phyloP scores from a whole-genome alignment of 352 stramenopile species.

The Phytopythium chamaehyphon region DNA sequence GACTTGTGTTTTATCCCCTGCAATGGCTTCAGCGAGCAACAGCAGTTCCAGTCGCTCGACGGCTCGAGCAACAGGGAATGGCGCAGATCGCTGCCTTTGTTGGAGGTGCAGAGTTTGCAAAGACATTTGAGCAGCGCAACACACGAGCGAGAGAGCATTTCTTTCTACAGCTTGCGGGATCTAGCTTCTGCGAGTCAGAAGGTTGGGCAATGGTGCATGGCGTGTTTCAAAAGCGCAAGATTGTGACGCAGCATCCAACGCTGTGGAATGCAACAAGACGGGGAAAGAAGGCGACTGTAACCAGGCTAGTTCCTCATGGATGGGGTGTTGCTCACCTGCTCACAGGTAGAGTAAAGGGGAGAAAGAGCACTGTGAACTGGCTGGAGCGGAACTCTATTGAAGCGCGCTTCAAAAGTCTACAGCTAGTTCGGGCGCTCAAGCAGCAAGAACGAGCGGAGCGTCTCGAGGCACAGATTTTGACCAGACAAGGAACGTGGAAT shows the following conservation, averaged over 20 bases:
- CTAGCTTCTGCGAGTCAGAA: conserved; percentile 59
- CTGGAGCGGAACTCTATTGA: conserved; percentile 63
- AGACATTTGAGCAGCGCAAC: conserved; percentile 68
- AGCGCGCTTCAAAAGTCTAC: conserved; percentile 67
- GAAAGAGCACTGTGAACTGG: conserved; percentile 35
- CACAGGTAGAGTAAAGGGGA: conserved; percentile 24
- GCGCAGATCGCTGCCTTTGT: conserved; percentile 49
- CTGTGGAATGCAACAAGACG: conserved; percentile 10
- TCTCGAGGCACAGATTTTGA: conserved; percentile 55
- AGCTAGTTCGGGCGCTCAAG: conserved; percentile 63
- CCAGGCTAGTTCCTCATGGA: conserved; percentile 50
- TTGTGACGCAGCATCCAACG: conserved; percentile 16
- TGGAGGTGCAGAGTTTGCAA: conserved; percentile 58
- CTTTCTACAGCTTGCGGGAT: conserved; percentile 54
- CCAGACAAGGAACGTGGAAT: conserved; percentile 64
- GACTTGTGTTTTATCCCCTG: conserved; percentile 59
- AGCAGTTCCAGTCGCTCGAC: conserved; percentile 40
- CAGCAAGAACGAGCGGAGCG: conserved; percentile 64
- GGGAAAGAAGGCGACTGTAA: conserved; percentile 14
- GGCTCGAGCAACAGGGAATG: conserved; percentile 48
- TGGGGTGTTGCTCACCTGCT: conserved; percentile 80
- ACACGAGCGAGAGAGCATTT: conserved; percentile 39
- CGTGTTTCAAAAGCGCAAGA: conserved; percentile 51
- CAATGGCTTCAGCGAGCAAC: conserved; percentile 49
- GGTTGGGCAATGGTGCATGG: conserved; percentile 77